A percentile compares a stretch with the other conserved stretches of the same genome.
phyloP scores from a whole-genome alignment of 345 rosid species.

The Dipteronia dyeriana region DNA sequence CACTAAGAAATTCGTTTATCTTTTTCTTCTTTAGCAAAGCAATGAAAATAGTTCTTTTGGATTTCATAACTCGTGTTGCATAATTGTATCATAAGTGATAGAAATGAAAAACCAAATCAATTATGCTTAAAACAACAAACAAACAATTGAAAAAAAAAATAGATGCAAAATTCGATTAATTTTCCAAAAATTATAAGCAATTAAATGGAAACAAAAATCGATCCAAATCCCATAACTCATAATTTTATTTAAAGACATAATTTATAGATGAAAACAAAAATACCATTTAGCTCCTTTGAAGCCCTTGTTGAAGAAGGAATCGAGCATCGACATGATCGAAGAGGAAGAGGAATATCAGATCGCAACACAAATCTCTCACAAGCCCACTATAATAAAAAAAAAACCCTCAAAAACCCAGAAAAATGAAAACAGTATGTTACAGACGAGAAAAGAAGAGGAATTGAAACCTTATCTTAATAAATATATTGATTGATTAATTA shows the following conservation, averaged over 20 bases:
- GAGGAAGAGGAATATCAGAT: conserved; percentile 10
- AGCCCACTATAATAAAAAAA: too few relatives aligned
- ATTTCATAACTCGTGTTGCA: not conserved
- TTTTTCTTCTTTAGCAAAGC: not conserved
- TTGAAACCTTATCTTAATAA: too few relatives aligned
- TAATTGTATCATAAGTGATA: not conserved
- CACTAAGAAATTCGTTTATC: not conserved
- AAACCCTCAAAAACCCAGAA: too few relatives aligned
- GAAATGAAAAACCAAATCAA: not conserved
- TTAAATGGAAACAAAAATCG: not conserved
- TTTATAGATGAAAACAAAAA: not conserved
- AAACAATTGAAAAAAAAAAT: not conserved
- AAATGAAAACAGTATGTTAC: too few relatives aligned
- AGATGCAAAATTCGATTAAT: not conserved
- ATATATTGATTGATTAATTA: too few relatives aligned
- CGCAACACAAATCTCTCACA: not conserved
- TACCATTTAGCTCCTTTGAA: conserved; percentile 94
- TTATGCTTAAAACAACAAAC: too few relatives aligned
- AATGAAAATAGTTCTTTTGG: not conserved
- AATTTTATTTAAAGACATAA: not conserved
- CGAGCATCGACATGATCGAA: conserved; percentile 76
- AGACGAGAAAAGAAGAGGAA: not conserved
- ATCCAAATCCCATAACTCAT: not conserved
- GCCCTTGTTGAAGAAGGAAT: conserved; percentile 86
- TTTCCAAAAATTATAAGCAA: not conserved